Conservation (phyloP, 805 yeast species). For the Hanseniaspora lindneri region DNA sequence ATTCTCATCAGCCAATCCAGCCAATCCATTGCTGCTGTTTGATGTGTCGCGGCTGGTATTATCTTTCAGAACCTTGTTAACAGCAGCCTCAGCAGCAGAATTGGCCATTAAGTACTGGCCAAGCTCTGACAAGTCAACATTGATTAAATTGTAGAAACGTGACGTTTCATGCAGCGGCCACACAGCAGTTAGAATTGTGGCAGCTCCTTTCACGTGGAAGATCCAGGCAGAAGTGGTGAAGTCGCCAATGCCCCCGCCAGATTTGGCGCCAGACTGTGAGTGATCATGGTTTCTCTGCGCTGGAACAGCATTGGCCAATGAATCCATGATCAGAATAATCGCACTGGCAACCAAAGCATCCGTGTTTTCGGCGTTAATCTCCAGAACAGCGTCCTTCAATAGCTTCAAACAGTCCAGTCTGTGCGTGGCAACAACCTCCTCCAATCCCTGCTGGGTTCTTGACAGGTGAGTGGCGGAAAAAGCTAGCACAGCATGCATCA, state of each 20-base stretch:
- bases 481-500: constrained; percentile 85
- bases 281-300: constrained; percentile 8
- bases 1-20: constrained; percentile 19
- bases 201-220: constrained; percentile 93
- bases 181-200: constrained; percentile 89
- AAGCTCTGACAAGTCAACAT: constrained; percentile 81
- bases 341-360: constrained; percentile 93
- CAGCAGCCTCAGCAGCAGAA: constrained; percentile 4
- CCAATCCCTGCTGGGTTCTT: constrained; percentile 61
- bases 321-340: constrained; percentile 78
- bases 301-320: constrained; percentile 78
- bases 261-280: background rate
- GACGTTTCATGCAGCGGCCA: constrained; percentile 74
- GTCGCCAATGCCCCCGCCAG: background rate
- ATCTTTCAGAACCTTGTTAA: background rate
- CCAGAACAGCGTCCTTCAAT: constrained; percentile 72
- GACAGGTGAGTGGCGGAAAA: constrained; percentile 87
- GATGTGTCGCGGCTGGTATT: constrained; percentile 23
- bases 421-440: constrained; percentile 72
- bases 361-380: constrained; percentile 71
- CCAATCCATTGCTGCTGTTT: constrained; percentile 25
- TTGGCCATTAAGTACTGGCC: constrained; percentile 43
- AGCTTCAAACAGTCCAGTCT: constrained; percentile 75
- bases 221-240: constrained; percentile 89
- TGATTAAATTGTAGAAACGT: constrained; percentile 53